Evolutionary conservation across 2,329 filamentous ascomycete genomes (phyloP), one percentile per base, ranked within the genome.

Genomic region (Oidium heveae): DNA sequence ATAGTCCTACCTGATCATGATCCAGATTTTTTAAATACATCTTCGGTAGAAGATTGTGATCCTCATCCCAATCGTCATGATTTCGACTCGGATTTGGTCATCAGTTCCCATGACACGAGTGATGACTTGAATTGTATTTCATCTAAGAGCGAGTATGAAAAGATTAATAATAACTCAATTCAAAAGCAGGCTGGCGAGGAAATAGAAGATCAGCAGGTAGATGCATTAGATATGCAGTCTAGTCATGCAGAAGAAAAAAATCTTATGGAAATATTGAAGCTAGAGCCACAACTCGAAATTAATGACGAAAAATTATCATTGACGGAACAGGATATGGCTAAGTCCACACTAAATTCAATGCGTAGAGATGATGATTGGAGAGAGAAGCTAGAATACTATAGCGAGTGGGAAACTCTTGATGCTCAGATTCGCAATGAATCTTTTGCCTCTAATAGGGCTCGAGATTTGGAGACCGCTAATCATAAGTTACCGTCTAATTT

Each of bases 401-500:
- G 61, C 58, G 54, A 58, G 16, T 66, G 64, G 64, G 64, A 66
- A 56, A 56, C 51, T 6, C 53, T 62, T 43, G 58, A 59, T 15
- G 54, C 28, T 12, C 60, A 58, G 18, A 57, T 64, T 9, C 28
- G 50, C 1, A 53, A 57, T 15, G 58, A 60, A 53, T 56, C 56
- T 2, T 64, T 65, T 58, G 54, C 55, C 16, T 57, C 39, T 41
- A 63, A 62, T 56, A 55, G 55, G 53, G 52, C 33, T 32, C 56
- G 51, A 54, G 51, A 54, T 24, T 56, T 55, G 37, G 60, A 44
- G 4, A 12, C 41, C 7, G 22, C 18, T 6, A 15, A 18, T 18
- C 2, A 44, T 18, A 22, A 20, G 12, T 18, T 12, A 44, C 10
- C 18, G 10, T 12, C n/a, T 2, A 4, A 44, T 18, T 16, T 44